These are phyloP conservation scores for Neonectria magnoliae DNA, from an alignment of 2,329 filamentous ascomycete species.

Conservation along the genomic window DNA sequence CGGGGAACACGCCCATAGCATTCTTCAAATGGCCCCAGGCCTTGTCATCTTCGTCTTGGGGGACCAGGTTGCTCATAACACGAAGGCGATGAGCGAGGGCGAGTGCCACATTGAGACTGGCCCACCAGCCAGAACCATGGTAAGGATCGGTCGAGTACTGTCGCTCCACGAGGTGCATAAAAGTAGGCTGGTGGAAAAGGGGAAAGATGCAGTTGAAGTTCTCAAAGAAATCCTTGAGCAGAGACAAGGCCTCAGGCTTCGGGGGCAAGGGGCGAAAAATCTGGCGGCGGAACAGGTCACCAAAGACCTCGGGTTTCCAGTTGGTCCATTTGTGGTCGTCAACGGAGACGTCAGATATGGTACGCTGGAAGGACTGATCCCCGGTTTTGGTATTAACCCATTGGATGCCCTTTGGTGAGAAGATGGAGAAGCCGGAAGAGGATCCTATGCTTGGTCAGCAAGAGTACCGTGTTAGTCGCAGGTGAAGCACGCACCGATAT, in stretches of 20 bases:
- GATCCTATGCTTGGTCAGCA: conserved; percentile 70
- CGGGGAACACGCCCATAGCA: conserved; percentile 90
- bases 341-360: conserved; percentile 91
- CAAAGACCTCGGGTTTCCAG: conserved; percentile 98
- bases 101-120: conserved; percentile 90
- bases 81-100: conserved; percentile 93
- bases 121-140: conserved; percentile 97
- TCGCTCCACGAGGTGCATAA: conserved; percentile 95
- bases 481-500: conserved; percentile 74
- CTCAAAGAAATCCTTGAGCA: conserved; percentile 94
- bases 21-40: conserved; percentile 98
- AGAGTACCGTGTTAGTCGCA: neutral
- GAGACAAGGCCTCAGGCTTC: conserved; percentile 85
- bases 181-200: conserved; percentile 95
- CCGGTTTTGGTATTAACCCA: conserved; percentile 99
- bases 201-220: conserved; percentile 99
- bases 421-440: conserved; percentile 97
- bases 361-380: conserved; percentile 92
- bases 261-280: conserved; percentile 86
- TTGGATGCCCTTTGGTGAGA: conserved; percentile 96
- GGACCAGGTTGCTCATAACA: conserved; percentile 93
- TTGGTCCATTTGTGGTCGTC: conserved; percentile 96
- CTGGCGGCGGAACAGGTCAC: conserved; percentile 86
- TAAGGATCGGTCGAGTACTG: conserved; percentile 95
- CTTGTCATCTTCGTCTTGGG: conserved; percentile 90